phyloP scores from a whole-genome alignment of 306 rosid genomes.

The barrel medic (Medicago truncatula) region DNA sequence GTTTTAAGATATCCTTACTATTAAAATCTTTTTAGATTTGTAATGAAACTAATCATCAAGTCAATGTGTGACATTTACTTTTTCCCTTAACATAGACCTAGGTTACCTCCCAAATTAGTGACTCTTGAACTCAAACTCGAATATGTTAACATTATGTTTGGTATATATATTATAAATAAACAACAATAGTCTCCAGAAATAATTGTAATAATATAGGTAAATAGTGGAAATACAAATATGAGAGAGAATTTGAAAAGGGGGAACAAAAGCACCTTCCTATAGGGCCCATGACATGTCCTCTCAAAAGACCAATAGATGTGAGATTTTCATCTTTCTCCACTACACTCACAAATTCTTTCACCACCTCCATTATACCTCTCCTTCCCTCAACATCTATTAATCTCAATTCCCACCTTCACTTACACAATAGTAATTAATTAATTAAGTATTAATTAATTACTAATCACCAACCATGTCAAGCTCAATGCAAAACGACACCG shows the following conservation, averaged over 20 bases:
- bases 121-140: too few relatives aligned
- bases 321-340: slow-evolving; percentile 76
- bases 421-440: neutral
- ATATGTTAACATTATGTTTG: too few relatives aligned
- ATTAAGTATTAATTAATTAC: neutral
- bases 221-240: slow-evolving; percentile 33
- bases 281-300: slow-evolving; percentile 84
- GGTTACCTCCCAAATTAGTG: too few relatives aligned
- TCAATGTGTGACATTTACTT: too few relatives aligned
- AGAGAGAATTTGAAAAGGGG: slow-evolving; percentile 39
- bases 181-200: neutral
- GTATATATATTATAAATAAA: neutral
- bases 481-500: slow-evolving; percentile 48
- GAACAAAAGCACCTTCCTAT: slow-evolving; percentile 62
- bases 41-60: too few relatives aligned
- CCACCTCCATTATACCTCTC: slow-evolving; percentile 2
- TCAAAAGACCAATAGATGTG: slow-evolving; percentile 77
- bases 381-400: slow-evolving; percentile 15
- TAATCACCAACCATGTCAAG: slow-evolving; percentile 51
- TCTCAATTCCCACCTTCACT: neutral
- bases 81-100: too few relatives aligned
- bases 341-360: slow-evolving; percentile 56
- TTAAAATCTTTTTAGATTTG: too few relatives aligned
- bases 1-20: too few relatives aligned
- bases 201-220: slow-evolving; percentile 32